Percentiles rank a stretch among this genome's conserved stretches.
These are phyloP conservation scores for Rhododendron simsii DNA, from an alignment of 148 eudicot genomes.

Conservation along the genomic window DNA sequence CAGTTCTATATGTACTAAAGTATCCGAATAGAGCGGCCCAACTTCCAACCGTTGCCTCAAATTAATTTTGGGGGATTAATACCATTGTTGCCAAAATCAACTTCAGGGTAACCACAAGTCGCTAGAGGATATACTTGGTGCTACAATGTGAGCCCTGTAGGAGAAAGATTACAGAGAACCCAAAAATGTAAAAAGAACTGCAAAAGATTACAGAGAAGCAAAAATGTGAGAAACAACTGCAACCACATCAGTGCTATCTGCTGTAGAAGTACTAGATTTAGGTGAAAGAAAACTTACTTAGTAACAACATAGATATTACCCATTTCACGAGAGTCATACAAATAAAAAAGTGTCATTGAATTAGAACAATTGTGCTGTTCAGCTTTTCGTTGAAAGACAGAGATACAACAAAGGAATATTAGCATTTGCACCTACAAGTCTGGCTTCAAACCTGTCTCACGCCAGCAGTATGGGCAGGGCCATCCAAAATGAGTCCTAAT, in stretches of 20 bases:
- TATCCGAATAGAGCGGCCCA: background rate
- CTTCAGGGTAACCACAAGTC: background rate
- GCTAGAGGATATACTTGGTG: background rate
- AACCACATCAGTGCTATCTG: background rate
- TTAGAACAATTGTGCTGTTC: background rate
- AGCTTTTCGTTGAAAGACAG: background rate
- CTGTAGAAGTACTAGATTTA: background rate
- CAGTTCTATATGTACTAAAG: background rate
- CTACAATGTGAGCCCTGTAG: background rate
- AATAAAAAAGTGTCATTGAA: background rate
- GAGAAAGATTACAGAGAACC: background rate
- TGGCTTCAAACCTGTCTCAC: slow-evolving; percentile 67
- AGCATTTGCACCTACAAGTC: slow-evolving; percentile 6
- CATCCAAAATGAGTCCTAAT: slow-evolving; percentile 84
- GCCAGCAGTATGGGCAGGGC: slow-evolving; percentile 90
- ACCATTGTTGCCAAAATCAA: background rate
- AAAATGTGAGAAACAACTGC: background rate
- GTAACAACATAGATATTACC: background rate
- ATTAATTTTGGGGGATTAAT: background rate
- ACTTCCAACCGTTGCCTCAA: background rate
- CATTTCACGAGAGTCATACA: background rate
- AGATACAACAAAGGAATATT: slow-evolving; percentile 3
- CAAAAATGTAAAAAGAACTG: background rate
- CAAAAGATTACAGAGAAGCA: background rate
- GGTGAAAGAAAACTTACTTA: background rate